Base-by-base conservation (phyloP, 2,329 filamentous ascomycete species). In the Ceratocystis alfenasii region DNA sequence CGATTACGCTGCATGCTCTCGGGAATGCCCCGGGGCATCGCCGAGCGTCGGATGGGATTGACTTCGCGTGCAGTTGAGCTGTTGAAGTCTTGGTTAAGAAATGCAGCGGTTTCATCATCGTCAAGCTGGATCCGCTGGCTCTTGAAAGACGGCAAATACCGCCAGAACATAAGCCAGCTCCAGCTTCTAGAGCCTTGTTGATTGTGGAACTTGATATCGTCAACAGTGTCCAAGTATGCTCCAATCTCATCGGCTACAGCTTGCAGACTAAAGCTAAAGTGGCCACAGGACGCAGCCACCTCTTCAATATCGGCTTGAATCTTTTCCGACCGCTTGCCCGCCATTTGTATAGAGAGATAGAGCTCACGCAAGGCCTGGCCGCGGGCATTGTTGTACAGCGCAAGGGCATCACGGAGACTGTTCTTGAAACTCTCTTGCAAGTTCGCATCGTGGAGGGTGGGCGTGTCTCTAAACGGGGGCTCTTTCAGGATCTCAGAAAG, bases 291-390 rank as follows among this genome's bases (percentile, higher is more conserved):
- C n/a, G 94, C 93, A 50, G 93, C 92, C 10, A 97, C 92, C 75
- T 99, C 94, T 74, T 99, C 94, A 66, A 96, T 91, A 74, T 97
- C 94, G 1, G 93, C 94, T 72, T 95, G 87, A 7, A 93, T 82
- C 68, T 88, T 87, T 64, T 90, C 81, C 0, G 87, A 86, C 53
- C 85, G 82, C 2, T 85, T 79, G 67, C 84, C 84, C 10, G 83
- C 84, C 48, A 91, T 79, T 70, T 91, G 86, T 68, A 91, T 90
- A 63, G 83, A 88, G 69, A 83, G 85, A 74, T 99, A 97, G 0
- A 99, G 80, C 66, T 88, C 82, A 66, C 86, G 81, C 5, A 99
- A 78, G 0, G 94, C 91, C 62, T 87, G 84, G 66, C 83, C 84
- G 69, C 92, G 84, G 8, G 91, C 87, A 65, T 82, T 78, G 61